Conservation (phyloP, 768 basidiomycete species). For the Rhodotorula sphaerocarpa region DNA sequence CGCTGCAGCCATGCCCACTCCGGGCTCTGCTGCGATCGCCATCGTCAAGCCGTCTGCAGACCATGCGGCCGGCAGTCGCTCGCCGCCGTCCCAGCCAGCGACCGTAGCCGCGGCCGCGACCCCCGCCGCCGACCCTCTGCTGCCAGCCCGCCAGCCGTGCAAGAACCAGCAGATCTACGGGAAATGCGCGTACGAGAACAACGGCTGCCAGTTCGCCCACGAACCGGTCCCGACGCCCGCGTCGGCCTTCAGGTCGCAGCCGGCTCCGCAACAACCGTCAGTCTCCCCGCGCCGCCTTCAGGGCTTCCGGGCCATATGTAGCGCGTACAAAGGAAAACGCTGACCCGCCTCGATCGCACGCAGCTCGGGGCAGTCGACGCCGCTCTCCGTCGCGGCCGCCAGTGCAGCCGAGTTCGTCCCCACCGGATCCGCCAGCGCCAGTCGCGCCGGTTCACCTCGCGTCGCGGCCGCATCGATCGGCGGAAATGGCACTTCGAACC, state of each 20-base stretch:
- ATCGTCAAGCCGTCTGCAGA: conserved; percentile 12
- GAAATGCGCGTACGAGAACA: conserved; percentile 74
- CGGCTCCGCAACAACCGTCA: background rate
- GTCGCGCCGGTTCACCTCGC: background rate
- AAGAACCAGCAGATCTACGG: conserved; percentile 46
- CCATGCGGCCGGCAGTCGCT: background rate
- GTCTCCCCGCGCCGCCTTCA: no score
- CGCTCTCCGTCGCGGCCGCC: conserved; percentile 25
- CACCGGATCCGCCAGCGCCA: background rate
- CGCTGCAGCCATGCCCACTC: background rate
- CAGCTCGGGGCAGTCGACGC: background rate
- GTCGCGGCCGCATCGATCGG: background rate
- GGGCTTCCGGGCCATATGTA: no score
- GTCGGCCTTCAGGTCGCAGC: no score
- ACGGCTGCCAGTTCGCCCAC: conserved; percentile 76
- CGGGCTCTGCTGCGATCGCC: conserved; percentile 11
- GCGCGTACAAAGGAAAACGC: no score
- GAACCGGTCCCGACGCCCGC: no score
- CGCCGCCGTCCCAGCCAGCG: background rate
- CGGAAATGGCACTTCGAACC: background rate
- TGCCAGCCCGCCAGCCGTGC: conserved; percentile 15
- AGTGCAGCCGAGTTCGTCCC: conserved; percentile 30
- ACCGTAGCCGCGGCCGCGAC: background rate
- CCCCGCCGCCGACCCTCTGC: no score
- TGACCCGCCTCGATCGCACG: background rate